Percentiles rank a stretch among this genome's conserved stretches.
Evolutionary conservation across 768 basidiomycete species (phyloP).

Genomic region (Serendipita sp.): DNA sequence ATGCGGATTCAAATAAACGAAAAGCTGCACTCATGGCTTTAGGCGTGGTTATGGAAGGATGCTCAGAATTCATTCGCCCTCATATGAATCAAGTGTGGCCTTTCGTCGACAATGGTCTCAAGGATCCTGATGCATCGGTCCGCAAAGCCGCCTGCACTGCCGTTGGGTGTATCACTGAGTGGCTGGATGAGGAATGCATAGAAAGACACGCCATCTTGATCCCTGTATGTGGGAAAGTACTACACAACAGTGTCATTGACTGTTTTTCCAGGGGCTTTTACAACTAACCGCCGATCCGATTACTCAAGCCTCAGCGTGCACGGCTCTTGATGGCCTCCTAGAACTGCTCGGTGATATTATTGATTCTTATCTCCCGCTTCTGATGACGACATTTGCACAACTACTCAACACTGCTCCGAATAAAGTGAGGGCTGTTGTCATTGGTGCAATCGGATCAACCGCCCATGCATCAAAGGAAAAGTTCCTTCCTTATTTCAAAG

Average conservation of each 20-base stretch:
- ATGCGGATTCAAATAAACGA: constrained; percentile 58
- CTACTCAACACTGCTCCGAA: constrained; percentile 79
- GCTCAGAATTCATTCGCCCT: constrained; percentile 94
- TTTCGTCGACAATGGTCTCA: constrained; percentile 73
- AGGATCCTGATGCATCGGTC: constrained; percentile 68
- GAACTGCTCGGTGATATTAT: constrained; percentile 87
- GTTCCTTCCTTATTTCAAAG: constrained; percentile 88
- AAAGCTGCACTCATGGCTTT: constrained; percentile 91
- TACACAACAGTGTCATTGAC: neutral
- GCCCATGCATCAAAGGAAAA: constrained; percentile 87
- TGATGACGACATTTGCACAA: constrained; percentile 85
- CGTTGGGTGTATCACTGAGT: constrained; percentile 92
- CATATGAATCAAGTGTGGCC: constrained; percentile 89
- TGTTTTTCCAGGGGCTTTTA: constrained; percentile 17
- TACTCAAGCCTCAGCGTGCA: constrained; percentile 89
- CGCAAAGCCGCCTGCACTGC: constrained; percentile 93
- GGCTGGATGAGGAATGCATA: constrained; percentile 87
- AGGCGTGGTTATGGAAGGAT: constrained; percentile 92
- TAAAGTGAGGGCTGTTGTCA: constrained; percentile 81
- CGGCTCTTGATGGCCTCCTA: constrained; percentile 87
- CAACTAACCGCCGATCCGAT: constrained; percentile 75
- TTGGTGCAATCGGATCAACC: constrained; percentile 94
- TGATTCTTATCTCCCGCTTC: constrained; percentile 75
- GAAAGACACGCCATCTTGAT: constrained; percentile 41
- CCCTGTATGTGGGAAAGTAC: neutral